phyloP scores from a whole-genome alignment of 768 basidiomycete species.

The Phallus indusiatus region DNA sequence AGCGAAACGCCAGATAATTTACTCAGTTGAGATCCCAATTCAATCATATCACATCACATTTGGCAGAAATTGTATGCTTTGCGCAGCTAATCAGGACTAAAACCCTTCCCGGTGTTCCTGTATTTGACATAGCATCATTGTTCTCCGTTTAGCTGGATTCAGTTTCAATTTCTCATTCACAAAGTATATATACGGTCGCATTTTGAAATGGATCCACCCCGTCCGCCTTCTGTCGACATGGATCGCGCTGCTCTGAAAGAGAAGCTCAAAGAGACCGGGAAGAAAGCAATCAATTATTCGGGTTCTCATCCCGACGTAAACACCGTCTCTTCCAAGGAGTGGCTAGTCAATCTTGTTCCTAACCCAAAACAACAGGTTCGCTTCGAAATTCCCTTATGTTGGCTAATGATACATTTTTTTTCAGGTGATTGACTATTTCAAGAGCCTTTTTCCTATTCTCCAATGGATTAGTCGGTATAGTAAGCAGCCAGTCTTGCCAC shows the following conservation, averaged over 20 bases:
- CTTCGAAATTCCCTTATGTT: constrained; percentile 7
- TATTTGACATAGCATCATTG: neutral
- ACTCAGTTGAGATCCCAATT: no score
- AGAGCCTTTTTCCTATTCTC: constrained; percentile 73
- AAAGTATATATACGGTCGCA: no score
- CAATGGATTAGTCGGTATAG: constrained; percentile 86
- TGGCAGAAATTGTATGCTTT: neutral
- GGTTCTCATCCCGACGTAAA: constrained; percentile 41
- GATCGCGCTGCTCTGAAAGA: neutral
- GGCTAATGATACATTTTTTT: constrained; percentile 3
- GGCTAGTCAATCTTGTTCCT: constrained; percentile 29
- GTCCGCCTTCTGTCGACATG: neutral
- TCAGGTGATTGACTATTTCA: constrained; percentile 56
- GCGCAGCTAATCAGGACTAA: neutral
- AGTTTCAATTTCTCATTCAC: no score
- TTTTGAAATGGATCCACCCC: no score
- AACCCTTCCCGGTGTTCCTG: neutral
- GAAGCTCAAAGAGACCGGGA: constrained; percentile 35
- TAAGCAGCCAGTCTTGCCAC: constrained; percentile 25
- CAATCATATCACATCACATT: neutral
- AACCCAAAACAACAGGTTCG: constrained; percentile 46
- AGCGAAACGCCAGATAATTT: no score
- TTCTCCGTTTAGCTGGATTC: neutral
- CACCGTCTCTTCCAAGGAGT: constrained; percentile 50
- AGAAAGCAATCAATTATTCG: constrained; percentile 50